A percentile compares a stretch with the other conserved stretches of the same genome.
Conservation (phyloP, 768 basidiomycete species). For the Mrakia frigida region DNA sequence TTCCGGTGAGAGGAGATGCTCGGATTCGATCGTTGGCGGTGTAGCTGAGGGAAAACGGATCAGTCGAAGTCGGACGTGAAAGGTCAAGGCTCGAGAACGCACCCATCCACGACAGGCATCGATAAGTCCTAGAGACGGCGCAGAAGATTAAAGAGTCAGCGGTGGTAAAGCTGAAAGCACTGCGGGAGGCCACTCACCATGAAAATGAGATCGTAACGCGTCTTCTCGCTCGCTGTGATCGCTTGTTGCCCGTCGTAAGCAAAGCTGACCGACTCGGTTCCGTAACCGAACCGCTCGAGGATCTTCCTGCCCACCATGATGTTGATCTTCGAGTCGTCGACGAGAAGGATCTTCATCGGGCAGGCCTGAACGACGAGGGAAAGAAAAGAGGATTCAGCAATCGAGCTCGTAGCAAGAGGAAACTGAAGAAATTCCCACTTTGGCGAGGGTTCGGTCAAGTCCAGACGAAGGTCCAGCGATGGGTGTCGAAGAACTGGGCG, state of each 20-base stretch:
- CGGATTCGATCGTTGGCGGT: slow-evolving; percentile 6
- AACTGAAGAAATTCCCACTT: not conserved
- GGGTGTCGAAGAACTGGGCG: not conserved
- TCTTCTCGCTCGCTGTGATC: not conserved
- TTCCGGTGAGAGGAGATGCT: slow-evolving; percentile 1
- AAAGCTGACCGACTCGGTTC: not conserved
- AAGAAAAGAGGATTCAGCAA: not conserved
- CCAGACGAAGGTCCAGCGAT: not conserved
- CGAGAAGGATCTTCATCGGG: slow-evolving; percentile 15
- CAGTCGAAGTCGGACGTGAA: too few species aligned
- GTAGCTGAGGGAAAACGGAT: not conserved
- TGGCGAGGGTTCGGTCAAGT: slow-evolving; percentile 2
- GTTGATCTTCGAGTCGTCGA: slow-evolving; percentile 26
- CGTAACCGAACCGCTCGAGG: slow-evolving; percentile 21
- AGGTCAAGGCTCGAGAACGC: too few species aligned
- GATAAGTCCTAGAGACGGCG: not conserved
- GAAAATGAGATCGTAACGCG: slow-evolving; percentile 11
- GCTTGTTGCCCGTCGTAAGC: slow-evolving; percentile 14
- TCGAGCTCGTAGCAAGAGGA: not conserved
- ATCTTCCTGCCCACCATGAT: slow-evolving; percentile 23
- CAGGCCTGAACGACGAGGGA: not conserved
- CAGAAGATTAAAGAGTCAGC: too few species aligned
- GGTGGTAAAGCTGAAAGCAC: too few species aligned
- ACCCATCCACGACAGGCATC: slow-evolving; percentile 12
- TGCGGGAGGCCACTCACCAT: not conserved